Percentiles rank a stretch among this genome's conserved stretches.
These are phyloP conservation scores for Colletotrichum chrysophilum DNA, from an alignment of 2,329 filamentous ascomycete genomes.

Conservation along the genomic window DNA sequence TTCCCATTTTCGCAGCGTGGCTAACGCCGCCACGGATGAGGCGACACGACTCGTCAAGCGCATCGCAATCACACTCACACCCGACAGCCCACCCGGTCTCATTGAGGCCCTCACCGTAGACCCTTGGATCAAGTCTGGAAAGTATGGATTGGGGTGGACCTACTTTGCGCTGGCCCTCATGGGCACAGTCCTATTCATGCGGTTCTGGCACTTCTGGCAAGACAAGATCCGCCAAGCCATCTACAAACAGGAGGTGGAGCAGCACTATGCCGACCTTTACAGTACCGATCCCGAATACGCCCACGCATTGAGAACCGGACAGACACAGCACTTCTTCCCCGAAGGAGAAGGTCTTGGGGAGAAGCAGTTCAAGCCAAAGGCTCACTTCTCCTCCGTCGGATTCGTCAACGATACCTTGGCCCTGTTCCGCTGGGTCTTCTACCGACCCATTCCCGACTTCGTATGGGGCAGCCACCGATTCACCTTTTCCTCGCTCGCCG, in stretches of 20 bases:
- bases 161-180: conserved; percentile 83
- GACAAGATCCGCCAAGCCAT: conserved; percentile 91
- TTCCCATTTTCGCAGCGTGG: conserved; percentile 36
- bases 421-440: conserved; percentile 88
- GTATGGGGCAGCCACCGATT: conserved; percentile 71
- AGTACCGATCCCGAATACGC: conserved; percentile 54
- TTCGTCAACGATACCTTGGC: conserved; percentile 81
- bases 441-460: conserved; percentile 81
- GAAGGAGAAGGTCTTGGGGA: conserved; percentile 63
- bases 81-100: conserved; percentile 65
- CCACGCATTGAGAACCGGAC: conserved; percentile 51
- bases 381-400: conserved; percentile 77
- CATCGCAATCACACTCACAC: conserved; percentile 64
- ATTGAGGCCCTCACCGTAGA: conserved; percentile 71
- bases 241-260: conserved; percentile 81
- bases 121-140: conserved; percentile 81
- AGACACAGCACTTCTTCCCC: conserved; percentile 76
- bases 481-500: conserved; percentile 80
- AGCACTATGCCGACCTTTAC: conserved; percentile 63
- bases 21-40: conserved; percentile 36
- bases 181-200: conserved; percentile 68
- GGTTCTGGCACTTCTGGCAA: conserved; percentile 88
- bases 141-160: conserved; percentile 87
- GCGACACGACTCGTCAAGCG: conserved; percentile 53
- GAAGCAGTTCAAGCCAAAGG: conserved; percentile 65